These are phyloP conservation scores for Mucor racemosus DNA, from an alignment of 371 early-diverging fungal genomes.

Conservation along the genomic window DNA sequence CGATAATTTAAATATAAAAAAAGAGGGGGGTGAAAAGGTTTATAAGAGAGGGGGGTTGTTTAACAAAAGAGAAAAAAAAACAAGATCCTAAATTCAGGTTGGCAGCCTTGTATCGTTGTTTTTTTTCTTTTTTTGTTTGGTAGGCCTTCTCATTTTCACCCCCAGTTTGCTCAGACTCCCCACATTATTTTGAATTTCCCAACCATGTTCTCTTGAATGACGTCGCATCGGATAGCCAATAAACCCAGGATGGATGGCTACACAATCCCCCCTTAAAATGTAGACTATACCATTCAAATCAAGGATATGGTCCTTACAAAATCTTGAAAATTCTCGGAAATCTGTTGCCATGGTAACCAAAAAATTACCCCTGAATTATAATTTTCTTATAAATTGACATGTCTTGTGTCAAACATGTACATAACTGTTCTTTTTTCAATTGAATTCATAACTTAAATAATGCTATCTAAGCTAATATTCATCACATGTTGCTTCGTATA, in stretches of 20 bases:
- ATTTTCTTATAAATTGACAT: background rate
- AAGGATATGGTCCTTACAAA: too few relatives aligned
- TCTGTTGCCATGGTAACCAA: background rate
- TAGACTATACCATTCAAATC: too few relatives aligned
- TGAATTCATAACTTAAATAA: background rate
- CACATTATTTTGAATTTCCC: background rate
- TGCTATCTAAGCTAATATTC: background rate
- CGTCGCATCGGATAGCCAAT: slow-evolving; percentile 16
- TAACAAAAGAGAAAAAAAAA: slow-evolving; percentile 17
- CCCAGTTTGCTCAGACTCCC: slow-evolving; percentile 14
- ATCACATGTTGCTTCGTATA: background rate
- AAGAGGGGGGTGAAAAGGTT: slow-evolving; percentile 20
- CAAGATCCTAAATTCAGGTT: background rate
- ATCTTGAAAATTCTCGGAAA: background rate
- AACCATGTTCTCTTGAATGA: slow-evolving; percentile 11
- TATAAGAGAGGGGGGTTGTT: slow-evolving; percentile 45
- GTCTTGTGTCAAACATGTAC: background rate
- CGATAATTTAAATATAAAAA: slow-evolving; percentile 22
- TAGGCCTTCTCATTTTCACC: slow-evolving; percentile 15
- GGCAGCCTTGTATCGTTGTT: slow-evolving; percentile 11
- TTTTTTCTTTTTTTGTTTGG: slow-evolving; percentile 13
- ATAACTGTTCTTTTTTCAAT: background rate
- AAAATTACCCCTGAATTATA: background rate
- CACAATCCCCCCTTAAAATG: background rate
- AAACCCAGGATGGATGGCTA: background rate